Conservation (phyloP, 1,284 basidiomycete genomes). For the Rhizopogon parksii region DNA sequence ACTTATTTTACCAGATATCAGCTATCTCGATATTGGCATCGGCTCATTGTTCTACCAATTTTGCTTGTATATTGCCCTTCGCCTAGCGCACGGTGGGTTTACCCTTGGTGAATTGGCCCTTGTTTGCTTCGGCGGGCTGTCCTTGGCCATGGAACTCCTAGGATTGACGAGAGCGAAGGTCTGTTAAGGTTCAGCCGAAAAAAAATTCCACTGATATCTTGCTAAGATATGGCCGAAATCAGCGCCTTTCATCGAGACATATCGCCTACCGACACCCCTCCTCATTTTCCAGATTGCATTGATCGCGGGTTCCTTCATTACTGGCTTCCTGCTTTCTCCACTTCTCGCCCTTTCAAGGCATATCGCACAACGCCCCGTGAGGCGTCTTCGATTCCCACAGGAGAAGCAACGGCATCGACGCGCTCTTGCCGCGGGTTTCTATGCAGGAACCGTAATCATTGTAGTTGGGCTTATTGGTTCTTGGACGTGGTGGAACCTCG, state of each 20-base stretch:
- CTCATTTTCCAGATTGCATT: constrained; percentile 91
- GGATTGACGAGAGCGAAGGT: constrained; percentile 79
- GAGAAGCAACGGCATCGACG: constrained; percentile 84
- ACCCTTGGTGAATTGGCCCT: constrained; percentile 92
- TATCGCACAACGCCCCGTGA: constrained; percentile 86
- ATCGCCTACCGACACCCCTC: constrained; percentile 88
- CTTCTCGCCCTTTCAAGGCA: constrained; percentile 89
- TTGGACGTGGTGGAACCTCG: constrained; percentile 89
- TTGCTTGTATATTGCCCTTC: constrained; percentile 81
- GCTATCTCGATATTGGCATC: constrained; percentile 70
- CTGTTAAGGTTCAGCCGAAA: constrained; percentile 23
- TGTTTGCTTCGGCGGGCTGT: constrained; percentile 83
- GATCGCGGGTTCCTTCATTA: constrained; percentile 86
- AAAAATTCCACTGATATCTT: constrained; percentile 11
- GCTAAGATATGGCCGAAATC: constrained; percentile 70
- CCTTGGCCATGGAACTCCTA: constrained; percentile 79
- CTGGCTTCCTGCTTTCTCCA: constrained; percentile 92
- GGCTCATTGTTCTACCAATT: constrained; percentile 86
- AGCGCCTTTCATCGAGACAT: constrained; percentile 88
- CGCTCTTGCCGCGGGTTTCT: constrained; percentile 83
- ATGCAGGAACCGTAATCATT: constrained; percentile 71
- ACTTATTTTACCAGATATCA: constrained; percentile 51
- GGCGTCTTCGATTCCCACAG: constrained; percentile 82
- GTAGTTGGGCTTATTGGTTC: constrained; percentile 83
- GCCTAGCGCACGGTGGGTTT: constrained; percentile 88